Evolutionary conservation across 768 basidiomycete species (phyloP).

Genomic region (Hygrophorus pudorinus): DNA sequence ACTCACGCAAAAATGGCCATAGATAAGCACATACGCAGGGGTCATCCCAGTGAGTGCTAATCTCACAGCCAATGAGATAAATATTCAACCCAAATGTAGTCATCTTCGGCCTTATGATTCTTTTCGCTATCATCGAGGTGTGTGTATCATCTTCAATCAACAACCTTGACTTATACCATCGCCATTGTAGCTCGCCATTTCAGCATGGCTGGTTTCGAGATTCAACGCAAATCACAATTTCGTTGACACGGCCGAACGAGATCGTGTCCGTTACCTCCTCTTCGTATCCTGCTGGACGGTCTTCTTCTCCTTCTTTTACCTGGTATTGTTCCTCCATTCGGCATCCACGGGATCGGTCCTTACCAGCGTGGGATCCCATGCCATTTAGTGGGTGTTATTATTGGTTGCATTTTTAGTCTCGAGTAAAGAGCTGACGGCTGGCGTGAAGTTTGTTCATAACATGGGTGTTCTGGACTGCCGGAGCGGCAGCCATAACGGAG

Average conservation of each 20-base stretch:
- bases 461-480: slow-evolving; percentile 74
- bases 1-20: slow-evolving; percentile 1
- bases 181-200: slow-evolving; percentile 44
- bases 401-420: background rate
- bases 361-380: slow-evolving; percentile 55
- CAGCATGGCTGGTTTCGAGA: slow-evolving; percentile 60
- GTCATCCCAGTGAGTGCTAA: slow-evolving; percentile 41
- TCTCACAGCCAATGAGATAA: background rate
- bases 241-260: slow-evolving; percentile 36
- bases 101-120: slow-evolving; percentile 43
- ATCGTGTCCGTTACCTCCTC: slow-evolving; percentile 56
- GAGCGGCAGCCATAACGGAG: slow-evolving; percentile 59
- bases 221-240: slow-evolving; percentile 52
- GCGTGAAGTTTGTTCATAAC: slow-evolving; percentile 49
- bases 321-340: slow-evolving; percentile 43
- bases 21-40: slow-evolving; percentile 22
- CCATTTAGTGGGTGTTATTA: slow-evolving; percentile 44
- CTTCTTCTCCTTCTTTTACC: slow-evolving; percentile 39
- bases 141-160: slow-evolving; percentile 3
- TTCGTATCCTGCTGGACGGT: slow-evolving; percentile 72
- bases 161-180: background rate
- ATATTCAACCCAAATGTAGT: slow-evolving; percentile 20
- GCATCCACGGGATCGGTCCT: slow-evolving; percentile 34
- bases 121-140: slow-evolving; percentile 62
- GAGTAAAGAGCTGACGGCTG: background rate